These are phyloP conservation scores for Marsdenia floribunda DNA, from an alignment of 257 asterid species.

Conservation along the genomic window DNA sequence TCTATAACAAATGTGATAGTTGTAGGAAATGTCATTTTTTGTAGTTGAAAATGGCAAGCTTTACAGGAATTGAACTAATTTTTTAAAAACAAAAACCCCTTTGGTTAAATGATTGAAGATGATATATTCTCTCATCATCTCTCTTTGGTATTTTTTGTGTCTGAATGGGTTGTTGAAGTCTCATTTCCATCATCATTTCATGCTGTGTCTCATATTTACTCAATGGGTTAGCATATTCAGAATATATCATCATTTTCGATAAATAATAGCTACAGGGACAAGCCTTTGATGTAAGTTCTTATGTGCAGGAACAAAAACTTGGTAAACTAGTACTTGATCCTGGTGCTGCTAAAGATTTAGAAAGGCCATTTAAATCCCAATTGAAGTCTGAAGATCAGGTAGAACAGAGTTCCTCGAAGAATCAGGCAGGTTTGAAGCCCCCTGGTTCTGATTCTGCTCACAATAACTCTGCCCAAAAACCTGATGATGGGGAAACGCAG, in stretches of 20 bases:
- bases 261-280: background rate
- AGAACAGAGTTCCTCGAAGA: constrained; percentile 38
- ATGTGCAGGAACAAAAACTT: constrained; percentile 78
- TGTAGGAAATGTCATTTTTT: background rate
- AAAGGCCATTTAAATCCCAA: constrained; percentile 60
- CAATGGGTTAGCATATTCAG: background rate
- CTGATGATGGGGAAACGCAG: constrained; percentile 39
- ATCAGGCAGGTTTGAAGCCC: constrained; percentile 36
- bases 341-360: constrained; percentile 71
- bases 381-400: constrained; percentile 49
- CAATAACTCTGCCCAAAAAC: constrained; percentile 33
- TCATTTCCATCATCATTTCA: background rate
- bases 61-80: background rate
- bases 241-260: background rate
- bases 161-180: background rate
- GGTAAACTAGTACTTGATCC: constrained; percentile 73
- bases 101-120: background rate
- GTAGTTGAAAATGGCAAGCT: background rate
- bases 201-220: constrained; percentile 3
- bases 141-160: background rate
- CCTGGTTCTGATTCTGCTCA: constrained; percentile 32
- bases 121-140: background rate
- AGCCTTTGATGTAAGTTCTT: constrained; percentile 11
- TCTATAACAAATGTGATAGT: no score
- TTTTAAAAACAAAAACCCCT: no score